Evolutionary conservation across 2,329 filamentous ascomycete genomes (phyloP).

Genomic region (Apiospora phragmitis): DNA sequence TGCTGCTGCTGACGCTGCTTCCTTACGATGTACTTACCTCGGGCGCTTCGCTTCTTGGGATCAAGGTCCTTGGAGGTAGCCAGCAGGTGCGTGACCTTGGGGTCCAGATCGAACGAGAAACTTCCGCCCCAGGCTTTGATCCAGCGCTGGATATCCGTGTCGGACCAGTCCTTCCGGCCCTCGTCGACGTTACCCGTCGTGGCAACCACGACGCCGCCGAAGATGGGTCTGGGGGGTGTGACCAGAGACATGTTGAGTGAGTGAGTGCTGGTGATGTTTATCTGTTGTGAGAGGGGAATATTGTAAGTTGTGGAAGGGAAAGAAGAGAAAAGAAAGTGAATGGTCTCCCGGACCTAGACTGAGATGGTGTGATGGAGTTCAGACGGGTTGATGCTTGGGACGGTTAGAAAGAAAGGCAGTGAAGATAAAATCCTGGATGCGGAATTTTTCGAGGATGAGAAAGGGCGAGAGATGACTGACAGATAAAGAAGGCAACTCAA

Average conservation of each 20-base stretch:
- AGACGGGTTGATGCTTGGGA: too few species aligned
- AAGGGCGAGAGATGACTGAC: not conserved
- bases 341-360: not conserved
- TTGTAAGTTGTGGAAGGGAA: not conserved
- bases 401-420: too few species aligned
- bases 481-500: too few species aligned
- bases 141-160: conserved; percentile 66
- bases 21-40: too few species aligned
- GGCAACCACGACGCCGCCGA: conserved; percentile 56
- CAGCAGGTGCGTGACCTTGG: conserved; percentile 71
- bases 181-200: conserved; percentile 57
- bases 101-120: conserved; percentile 52
- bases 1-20: too few species aligned
- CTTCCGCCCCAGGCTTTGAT: conserved; percentile 61
- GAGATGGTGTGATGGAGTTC: not conserved
- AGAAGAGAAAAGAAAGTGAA: not conserved
- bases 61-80: conserved; percentile 41
- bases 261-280: not conserved
- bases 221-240: conserved; percentile 35
- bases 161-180: conserved; percentile 37
- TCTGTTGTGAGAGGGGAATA: not conserved
- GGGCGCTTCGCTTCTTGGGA: not conserved
- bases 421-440: not conserved
- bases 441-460: not conserved
- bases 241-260: not conserved